Conservation (phyloP, 805 yeast species). For the Blastobotrys robertii region DNA sequence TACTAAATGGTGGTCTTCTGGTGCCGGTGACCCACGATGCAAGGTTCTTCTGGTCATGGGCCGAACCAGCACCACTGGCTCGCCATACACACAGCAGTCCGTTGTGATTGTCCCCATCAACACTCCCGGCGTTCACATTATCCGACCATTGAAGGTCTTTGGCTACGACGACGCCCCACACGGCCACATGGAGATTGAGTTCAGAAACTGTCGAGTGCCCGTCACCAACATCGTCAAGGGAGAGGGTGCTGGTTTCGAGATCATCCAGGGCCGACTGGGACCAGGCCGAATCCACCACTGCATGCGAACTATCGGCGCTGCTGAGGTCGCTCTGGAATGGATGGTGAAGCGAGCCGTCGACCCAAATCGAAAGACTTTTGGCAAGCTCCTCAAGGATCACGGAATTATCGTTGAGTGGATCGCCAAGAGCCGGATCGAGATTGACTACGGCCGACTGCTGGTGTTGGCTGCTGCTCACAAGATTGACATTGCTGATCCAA, state of each 20-base stretch:
- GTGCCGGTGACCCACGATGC: slow-evolving; percentile 60
- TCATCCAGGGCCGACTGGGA: slow-evolving; percentile 55
- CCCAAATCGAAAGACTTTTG: slow-evolving; percentile 42
- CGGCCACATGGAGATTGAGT: slow-evolving; percentile 55
- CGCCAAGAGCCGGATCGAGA: slow-evolving; percentile 45
- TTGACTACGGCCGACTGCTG: slow-evolving; percentile 43
- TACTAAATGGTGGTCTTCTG: slow-evolving; percentile 62
- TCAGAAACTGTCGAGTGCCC: slow-evolving; percentile 40
- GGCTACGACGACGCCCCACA: slow-evolving; percentile 65
- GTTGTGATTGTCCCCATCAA: slow-evolving; percentile 46
- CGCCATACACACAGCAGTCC: slow-evolving; percentile 43
- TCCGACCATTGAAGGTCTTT: slow-evolving; percentile 44
- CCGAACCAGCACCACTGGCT: slow-evolving; percentile 30
- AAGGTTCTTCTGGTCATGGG: slow-evolving; percentile 45
- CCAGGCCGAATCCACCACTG: slow-evolving; percentile 68
- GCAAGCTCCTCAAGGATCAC: slow-evolving; percentile 38
- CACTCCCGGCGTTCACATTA: slow-evolving; percentile 39
- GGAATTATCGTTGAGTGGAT: slow-evolving; percentile 41
- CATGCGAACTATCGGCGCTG: slow-evolving; percentile 54
- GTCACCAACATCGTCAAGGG: slow-evolving; percentile 35
- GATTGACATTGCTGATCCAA: slow-evolving; percentile 44
- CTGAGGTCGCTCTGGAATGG: slow-evolving; percentile 43
- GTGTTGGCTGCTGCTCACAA: slow-evolving; percentile 54
- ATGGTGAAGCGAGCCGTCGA: slow-evolving; percentile 39
- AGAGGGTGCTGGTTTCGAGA: slow-evolving; percentile 50